Conservation (phyloP, 169 alveolate genomes). For the Cryptosporidium sp. region DNA sequence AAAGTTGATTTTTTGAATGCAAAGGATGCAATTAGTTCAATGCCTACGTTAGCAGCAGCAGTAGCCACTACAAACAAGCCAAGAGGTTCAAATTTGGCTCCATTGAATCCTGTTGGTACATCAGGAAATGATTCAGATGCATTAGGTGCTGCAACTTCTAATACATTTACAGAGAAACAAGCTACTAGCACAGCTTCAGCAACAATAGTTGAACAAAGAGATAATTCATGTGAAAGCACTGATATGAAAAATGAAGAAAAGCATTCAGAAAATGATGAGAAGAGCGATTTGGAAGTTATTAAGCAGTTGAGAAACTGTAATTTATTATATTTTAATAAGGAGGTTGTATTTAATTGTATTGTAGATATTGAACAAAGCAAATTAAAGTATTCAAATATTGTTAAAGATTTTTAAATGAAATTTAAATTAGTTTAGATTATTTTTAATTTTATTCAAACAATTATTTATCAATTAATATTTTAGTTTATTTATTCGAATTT, state of each 20-base stretch:
- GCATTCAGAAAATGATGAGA: neutral
- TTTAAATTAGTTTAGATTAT: neutral
- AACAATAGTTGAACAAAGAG: neutral
- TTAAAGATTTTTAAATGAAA: constrained; percentile 20
- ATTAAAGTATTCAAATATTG: constrained; percentile 42
- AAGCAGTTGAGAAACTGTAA: constrained; percentile 39
- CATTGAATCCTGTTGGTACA: neutral
- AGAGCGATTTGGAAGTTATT: constrained; percentile 34
- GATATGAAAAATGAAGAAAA: neutral
- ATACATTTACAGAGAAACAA: neutral
- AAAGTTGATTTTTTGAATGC: constrained; percentile 60
- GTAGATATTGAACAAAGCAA: constrained; percentile 69
- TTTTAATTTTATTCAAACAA: neutral
- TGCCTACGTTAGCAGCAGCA: constrained; percentile 76
- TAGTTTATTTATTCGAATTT: neutral
- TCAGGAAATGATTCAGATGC: neutral
- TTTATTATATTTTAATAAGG: constrained; percentile 35
- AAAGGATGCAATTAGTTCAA: constrained; percentile 45
- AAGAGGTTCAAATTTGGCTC: neutral
- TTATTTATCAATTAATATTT: neutral
- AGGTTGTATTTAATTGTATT: constrained; percentile 48
- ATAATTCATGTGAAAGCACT: neutral
- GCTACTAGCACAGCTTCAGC: neutral
- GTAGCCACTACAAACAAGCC: constrained; percentile 41
- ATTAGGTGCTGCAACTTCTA: neutral